phyloP scores from a whole-genome alignment of 495 filamentous ascomycete genomes.

The Tuber magnatum region DNA sequence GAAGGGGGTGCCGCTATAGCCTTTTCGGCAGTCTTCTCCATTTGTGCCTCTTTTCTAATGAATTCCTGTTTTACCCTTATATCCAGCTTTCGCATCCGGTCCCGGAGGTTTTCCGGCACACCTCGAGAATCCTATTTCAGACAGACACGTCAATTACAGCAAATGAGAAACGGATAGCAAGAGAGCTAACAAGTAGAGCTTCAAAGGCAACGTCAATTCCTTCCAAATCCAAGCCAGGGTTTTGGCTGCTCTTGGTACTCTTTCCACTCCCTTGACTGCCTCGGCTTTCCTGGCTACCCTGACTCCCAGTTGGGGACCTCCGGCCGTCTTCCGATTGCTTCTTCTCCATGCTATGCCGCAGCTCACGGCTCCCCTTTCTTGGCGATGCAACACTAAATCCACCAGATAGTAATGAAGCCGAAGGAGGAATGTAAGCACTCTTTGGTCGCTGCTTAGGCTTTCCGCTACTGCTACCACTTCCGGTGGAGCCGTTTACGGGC shows the following conservation, averaged over 20 bases:
- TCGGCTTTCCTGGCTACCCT: slow-evolving; percentile 16
- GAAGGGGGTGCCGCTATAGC: slow-evolving; percentile 20
- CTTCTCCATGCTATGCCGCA: slow-evolving; percentile 25
- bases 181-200: slow-evolving; percentile 33
- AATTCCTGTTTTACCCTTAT: slow-evolving; percentile 91
- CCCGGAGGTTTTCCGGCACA: slow-evolving; percentile 79
- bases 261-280: slow-evolving; percentile 5
- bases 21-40: slow-evolving; percentile 48
- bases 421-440: slow-evolving; percentile 35
- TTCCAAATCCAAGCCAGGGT: slow-evolving; percentile 34
- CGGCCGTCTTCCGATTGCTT: slow-evolving; percentile 17
- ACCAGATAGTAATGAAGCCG: slow-evolving; percentile 17
- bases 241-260: slow-evolving; percentile 9
- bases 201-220: slow-evolving; percentile 41
- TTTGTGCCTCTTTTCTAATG: slow-evolving; percentile 65
- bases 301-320: slow-evolving; percentile 27
- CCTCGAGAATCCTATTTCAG: slow-evolving; percentile 37
- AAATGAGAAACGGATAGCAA: slow-evolving; percentile 17
- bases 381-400: slow-evolving; percentile 29
- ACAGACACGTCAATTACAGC: slow-evolving; percentile 16
- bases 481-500: not conserved
- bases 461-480: slow-evolving; percentile 11
- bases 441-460: slow-evolving; percentile 38
- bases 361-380: slow-evolving; percentile 33
- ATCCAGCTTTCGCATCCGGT: slow-evolving; percentile 85